Evolutionary conservation across 2,329 filamentous ascomycete genomes (phyloP).

Genomic region (Monilinia fructigena): DNA sequence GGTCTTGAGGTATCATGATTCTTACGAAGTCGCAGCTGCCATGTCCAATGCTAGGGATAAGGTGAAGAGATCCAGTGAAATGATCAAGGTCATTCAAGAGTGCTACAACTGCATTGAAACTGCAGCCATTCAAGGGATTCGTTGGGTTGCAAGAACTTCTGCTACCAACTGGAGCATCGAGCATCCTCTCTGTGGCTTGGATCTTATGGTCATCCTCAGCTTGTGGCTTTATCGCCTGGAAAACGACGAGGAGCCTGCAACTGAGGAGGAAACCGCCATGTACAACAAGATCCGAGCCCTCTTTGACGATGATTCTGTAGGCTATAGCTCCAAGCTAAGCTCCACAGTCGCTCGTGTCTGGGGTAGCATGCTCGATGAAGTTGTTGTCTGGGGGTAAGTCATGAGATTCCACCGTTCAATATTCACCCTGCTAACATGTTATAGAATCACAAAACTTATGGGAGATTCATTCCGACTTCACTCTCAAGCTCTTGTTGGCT

Average conservation of each 20-base stretch:
- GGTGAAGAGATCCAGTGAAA: conserved; percentile 91
- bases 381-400: conserved; percentile 98
- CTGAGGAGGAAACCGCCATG: conserved; percentile 80
- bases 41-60: conserved; percentile 94
- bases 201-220: conserved; percentile 96
- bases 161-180: conserved; percentile 99
- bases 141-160: conserved; percentile 96
- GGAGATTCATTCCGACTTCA: conserved; percentile 97
- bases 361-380: conserved; percentile 97
- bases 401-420: conserved; percentile 2
- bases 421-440: conserved; percentile 46
- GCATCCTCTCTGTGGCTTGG: conserved; percentile 92
- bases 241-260: conserved; percentile 92
- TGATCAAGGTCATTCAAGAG: conserved; percentile 97
- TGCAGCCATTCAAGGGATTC: conserved; percentile 87
- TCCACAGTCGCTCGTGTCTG: conserved; percentile 93
- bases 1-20: conserved; percentile 92
- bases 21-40: conserved; percentile 92
- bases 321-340: conserved; percentile 78
- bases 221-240: conserved; percentile 98
- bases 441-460: conserved; percentile 88
- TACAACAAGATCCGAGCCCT: conserved; percentile 89
- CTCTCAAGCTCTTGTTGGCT: conserved; percentile 89
- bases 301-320: conserved; percentile 85
- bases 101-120: conserved; percentile 98